Evolutionary conservation across 2,329 filamentous ascomycete genomes (phyloP), one percentile per base, ranked within the genome.

Genomic region (Trichoderma aggressivum): DNA sequence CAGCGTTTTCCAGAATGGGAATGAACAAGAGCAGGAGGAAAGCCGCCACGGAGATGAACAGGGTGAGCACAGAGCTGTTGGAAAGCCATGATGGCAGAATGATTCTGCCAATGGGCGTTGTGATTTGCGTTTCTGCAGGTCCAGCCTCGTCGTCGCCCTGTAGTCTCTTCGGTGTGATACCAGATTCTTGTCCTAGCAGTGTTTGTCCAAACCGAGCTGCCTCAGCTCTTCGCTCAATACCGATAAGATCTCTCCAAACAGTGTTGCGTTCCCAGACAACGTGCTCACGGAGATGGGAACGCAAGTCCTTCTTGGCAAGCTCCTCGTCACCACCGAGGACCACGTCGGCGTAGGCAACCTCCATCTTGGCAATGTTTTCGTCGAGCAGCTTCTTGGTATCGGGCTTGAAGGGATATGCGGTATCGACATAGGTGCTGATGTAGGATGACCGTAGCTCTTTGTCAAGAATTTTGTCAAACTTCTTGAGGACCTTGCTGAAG

Each of bases 201-300:
- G 93, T 93, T 74, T 92, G 90, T 26, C 96, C 96, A 74, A 99
- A 87, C 75, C 95, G 96, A 10, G 95, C 95, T 10, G 96, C 97
- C 82, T 98, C 95, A 1, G 94, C 94, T 79, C 97, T 94, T 26
- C 96, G 88, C 83, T 99, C 97, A 75, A 99, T 95, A 67, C 95
- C 96, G 79, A 99, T 99, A 89, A 99, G 96, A 77, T 99, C 96
- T 82, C 97, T 87, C 96, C 96, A 99, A 21, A 99, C 96, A 0
- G 96, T 99, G 79, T 99, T 99, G 71, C 96, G 89, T 81, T 99
- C 97, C 97, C 96, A 99, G 0, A 98, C 95, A 24, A 99, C 94
- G 80, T 99, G 96, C 82, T 99, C 97, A 71, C 96, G 87, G 30
- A 99, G 87, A 78, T 99, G 94, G 34, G 97, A 89, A 68, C 96